A percentile compares a stretch with the other conserved stretches of the same genome.
phyloP scores from a whole-genome alignment of 768 basidiomycete genomes.

The Trametes meyenii region DNA sequence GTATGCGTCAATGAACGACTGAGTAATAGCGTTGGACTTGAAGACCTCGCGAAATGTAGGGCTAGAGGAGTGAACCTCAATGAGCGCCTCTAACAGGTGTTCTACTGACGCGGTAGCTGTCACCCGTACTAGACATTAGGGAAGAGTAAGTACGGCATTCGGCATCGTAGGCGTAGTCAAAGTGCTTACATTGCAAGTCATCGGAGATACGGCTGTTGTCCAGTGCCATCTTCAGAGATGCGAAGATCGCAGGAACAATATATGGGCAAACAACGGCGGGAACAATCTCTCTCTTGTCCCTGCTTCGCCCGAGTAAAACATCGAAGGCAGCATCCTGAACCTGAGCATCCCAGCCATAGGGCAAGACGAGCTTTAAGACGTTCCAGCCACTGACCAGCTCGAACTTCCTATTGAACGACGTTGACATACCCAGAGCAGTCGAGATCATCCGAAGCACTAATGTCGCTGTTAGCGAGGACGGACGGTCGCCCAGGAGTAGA shows the following conservation, averaged over 20 bases:
- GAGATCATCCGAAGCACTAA: slow-evolving; percentile 63
- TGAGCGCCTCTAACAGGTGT: slow-evolving; percentile 66
- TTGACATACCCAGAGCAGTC: slow-evolving; percentile 54
- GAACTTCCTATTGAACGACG: slow-evolving; percentile 78
- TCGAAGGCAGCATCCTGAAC: slow-evolving; percentile 74
- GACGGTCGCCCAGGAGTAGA: slow-evolving; percentile 78
- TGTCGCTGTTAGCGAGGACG: slow-evolving; percentile 57
- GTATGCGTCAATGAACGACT: slow-evolving; percentile 67
- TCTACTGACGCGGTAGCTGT: slow-evolving; percentile 50
- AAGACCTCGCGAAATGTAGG: slow-evolving; percentile 73
- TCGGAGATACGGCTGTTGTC: slow-evolving; percentile 28
- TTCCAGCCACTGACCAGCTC: slow-evolving; percentile 87
- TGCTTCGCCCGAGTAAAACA: slow-evolving; percentile 59
- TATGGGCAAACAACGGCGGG: slow-evolving; percentile 58
- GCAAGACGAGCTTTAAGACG: slow-evolving; percentile 67
- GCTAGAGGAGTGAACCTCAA: slow-evolving; percentile 66
- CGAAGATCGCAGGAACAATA: slow-evolving; percentile 72
- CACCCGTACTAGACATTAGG: background rate
- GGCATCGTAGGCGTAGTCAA: too few relatives aligned
- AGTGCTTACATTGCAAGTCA: slow-evolving; percentile 27
- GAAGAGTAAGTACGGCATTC: background rate
- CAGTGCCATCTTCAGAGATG: slow-evolving; percentile 65
- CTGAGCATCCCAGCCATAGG: slow-evolving; percentile 63
- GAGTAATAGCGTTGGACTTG: slow-evolving; percentile 69
- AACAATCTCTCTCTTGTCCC: slow-evolving; percentile 21